phyloP scores from a whole-genome alignment of 1,139 yeast genomes.

The Debaryomyces sp. region DNA sequence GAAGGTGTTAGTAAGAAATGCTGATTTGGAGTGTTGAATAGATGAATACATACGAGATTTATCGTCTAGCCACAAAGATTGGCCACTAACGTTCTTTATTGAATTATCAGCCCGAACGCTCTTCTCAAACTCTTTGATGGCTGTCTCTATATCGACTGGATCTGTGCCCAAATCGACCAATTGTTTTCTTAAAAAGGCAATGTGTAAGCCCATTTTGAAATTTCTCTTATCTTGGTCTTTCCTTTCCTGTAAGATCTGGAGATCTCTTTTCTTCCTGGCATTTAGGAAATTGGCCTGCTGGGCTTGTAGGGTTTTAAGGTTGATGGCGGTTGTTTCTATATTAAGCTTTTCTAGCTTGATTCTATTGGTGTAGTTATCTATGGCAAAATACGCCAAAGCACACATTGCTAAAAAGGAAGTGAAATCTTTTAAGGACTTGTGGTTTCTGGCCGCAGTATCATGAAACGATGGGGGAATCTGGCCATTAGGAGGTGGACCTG shows the following conservation, averaged over 20 bases:
- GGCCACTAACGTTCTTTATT: slow-evolving; percentile 54
- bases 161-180: slow-evolving; percentile 51
- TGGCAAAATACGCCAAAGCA: slow-evolving; percentile 49
- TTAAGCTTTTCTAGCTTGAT: slow-evolving; percentile 42
- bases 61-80: slow-evolving; percentile 61
- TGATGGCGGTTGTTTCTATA: slow-evolving; percentile 43
- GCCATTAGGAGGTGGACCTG: neutral
- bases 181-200: slow-evolving; percentile 64
- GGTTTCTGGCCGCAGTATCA: neutral
- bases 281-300: slow-evolving; percentile 48
- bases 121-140: slow-evolving; percentile 55
- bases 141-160: slow-evolving; percentile 57
- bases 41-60: slow-evolving; percentile 32
- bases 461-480: slow-evolving; percentile 2
- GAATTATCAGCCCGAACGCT: slow-evolving; percentile 59
- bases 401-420: slow-evolving; percentile 40
- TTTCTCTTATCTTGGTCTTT: slow-evolving; percentile 51
- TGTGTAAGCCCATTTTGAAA: slow-evolving; percentile 63
- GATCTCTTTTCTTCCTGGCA: slow-evolving; percentile 49
- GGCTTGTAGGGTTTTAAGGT: slow-evolving; percentile 43
- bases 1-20: slow-evolving; percentile 18
- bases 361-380: slow-evolving; percentile 53
- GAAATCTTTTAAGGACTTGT: slow-evolving; percentile 27
- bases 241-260: slow-evolving; percentile 50
- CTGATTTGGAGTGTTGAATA: neutral